A percentile compares a stretch with the other conserved stretches of the same genome.
These are phyloP conservation scores for Phragmites australis DNA, from an alignment of 176 grass and related monocot species.

Conservation along the genomic window DNA sequence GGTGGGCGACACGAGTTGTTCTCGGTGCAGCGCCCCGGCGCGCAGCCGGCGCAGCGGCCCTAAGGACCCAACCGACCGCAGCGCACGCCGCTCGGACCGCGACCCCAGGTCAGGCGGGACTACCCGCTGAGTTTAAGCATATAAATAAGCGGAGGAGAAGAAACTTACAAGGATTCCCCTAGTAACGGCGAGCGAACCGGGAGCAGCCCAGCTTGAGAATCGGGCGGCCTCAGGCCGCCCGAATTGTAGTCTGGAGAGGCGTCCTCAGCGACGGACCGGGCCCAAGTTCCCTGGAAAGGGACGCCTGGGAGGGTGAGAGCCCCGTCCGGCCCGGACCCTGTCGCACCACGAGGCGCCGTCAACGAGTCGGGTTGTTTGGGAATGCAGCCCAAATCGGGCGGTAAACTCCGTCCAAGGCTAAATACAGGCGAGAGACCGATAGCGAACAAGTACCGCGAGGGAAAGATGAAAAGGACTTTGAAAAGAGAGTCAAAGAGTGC, in stretches of 20 bases:
- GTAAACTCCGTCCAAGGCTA: constrained; percentile 59
- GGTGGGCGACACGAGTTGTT: too few relatives aligned
- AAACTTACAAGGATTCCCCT: constrained; percentile 35
- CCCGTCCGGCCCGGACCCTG: constrained; percentile 55
- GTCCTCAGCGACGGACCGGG: background rate
- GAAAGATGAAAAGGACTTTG: constrained; percentile 81
- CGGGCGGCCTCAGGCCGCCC: too few relatives aligned
- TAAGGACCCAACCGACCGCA: too few relatives aligned
- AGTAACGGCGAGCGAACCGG: constrained; percentile 44
- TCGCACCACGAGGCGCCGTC: constrained; percentile 49
- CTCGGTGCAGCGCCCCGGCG: too few relatives aligned
- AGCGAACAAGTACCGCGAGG: constrained; percentile 33
- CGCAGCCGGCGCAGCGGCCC: too few relatives aligned
- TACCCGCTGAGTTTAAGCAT: too few relatives aligned
- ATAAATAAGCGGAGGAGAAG: constrained; percentile 8
- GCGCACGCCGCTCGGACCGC: background rate
- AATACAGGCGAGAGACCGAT: constrained; percentile 57
- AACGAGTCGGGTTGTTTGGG: constrained; percentile 43
- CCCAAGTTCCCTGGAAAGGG: constrained; percentile 52
- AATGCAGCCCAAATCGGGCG: constrained; percentile 47
- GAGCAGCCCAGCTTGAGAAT: too few relatives aligned
- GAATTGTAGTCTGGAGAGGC: constrained; percentile 26
- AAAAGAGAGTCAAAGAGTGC: constrained; percentile 79
- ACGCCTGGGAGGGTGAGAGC: constrained; percentile 56
- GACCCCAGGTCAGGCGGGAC: too few relatives aligned